phyloP scores from a whole-genome alignment of 2,329 filamentous ascomycete species.

The Cladosporium cucumerinum region DNA sequence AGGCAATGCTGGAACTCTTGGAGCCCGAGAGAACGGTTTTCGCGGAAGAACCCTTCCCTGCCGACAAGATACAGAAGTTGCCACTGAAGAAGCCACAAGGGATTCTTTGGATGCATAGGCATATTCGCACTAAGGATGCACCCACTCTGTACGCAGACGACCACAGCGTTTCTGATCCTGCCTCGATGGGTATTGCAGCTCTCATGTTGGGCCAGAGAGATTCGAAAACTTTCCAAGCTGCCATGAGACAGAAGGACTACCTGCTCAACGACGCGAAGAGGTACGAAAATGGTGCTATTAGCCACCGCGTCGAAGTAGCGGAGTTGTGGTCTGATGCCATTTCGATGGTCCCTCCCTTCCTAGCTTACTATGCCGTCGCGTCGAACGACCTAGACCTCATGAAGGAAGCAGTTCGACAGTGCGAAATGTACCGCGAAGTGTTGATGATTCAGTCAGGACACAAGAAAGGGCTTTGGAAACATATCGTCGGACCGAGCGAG shows the following conservation, averaged over 20 bases:
- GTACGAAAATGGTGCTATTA: constrained; percentile 48
- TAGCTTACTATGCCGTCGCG: constrained; percentile 47
- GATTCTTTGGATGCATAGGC: constrained; percentile 36
- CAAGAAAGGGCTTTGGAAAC: constrained; percentile 41
- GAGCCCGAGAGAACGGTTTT: constrained; percentile 39
- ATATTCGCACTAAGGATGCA: constrained; percentile 30
- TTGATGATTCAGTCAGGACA: constrained; percentile 31
- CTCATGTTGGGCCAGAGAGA: constrained; percentile 42
- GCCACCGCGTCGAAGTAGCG: constrained; percentile 42
- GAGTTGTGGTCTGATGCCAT: constrained; percentile 51
- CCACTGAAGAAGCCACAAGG: constrained; percentile 29
- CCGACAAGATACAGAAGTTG: constrained; percentile 28
- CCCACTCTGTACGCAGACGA: constrained; percentile 36
- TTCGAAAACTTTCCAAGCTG: constrained; percentile 36
- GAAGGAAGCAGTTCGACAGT: constrained; percentile 40
- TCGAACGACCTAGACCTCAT: constrained; percentile 36
- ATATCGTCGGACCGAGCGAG: constrained; percentile 41
- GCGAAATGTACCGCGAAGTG: constrained; percentile 41
- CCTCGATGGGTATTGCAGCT: constrained; percentile 45
- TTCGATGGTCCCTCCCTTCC: constrained; percentile 50
- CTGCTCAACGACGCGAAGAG: constrained; percentile 41
- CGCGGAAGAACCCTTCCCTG: constrained; percentile 36
- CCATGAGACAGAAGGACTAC: constrained; percentile 41
- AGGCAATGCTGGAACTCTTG: constrained; percentile 42
- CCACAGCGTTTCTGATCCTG: constrained; percentile 42